Evolutionary conservation across 139 green algal genomes (phyloP), one percentile per base, ranked within the genome.

Genomic region (Nannochloris sp.): DNA sequence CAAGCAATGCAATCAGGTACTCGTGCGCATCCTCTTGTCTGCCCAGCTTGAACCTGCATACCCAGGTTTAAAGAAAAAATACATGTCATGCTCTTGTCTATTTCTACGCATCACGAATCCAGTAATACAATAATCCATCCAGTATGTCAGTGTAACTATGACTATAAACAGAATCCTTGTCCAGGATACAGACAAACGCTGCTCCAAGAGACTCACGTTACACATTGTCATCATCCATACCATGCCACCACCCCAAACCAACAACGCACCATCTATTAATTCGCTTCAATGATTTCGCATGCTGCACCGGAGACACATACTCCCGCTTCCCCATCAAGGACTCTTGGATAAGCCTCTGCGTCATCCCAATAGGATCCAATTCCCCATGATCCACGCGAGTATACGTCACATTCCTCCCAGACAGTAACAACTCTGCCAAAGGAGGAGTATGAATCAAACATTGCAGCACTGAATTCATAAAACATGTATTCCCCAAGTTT

Each of bases 401-500:
- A 23, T 21, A 44, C 12, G 48, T 49, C n/a, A 73, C 51, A 53
- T 54, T 10, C 36, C 24, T 27, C 10, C 27, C 31, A 12, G 50
- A 70, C 7, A 94, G 73, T 63, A 88, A 83, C 25, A 85, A 78
- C 68, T 95, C 75, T 8, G 87, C 88, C 56, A 97, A 66, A 11
- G 89, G 85, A 4, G 89, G 75, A 12, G 88, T 96, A 79, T 98
- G 85, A 19, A 85, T 85, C 3, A 98, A 78, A 62, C 83, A 94
- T 75, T 98, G 90, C 60, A 97, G 76, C 27, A 97, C 92, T 25
- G 75, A 78, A 73, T 98, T 98, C 83, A 98, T 91, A 78, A 97
- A 98, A 75, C 92, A 98, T 0, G 91, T 98, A 82, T 97, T 98
- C 60, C 91, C 92, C 37, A 97, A 79, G 72, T 98, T 98, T 40